Base-by-base conservation (phyloP, 176 grass and related monocot species). In the Elymus sibiricus region DNA sequence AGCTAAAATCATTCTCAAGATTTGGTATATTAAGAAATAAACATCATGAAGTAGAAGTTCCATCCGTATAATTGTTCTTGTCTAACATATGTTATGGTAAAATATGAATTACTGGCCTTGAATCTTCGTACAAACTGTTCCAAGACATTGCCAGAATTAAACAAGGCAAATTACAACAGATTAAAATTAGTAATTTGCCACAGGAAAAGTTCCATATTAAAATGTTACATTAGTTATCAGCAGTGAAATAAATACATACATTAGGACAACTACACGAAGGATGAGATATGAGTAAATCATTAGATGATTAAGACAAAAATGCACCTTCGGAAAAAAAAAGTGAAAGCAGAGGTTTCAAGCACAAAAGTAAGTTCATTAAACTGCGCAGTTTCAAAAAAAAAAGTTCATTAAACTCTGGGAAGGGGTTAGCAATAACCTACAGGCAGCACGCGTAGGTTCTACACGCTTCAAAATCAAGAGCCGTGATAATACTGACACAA, bases 351-450 rank as follows among this genome's bases (percentile, higher is more conserved):
- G 25, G 49, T 37, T 32, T 78, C 4, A 86, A 39, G 38, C 29
- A 74, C 12, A 71, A 70, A 24, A 79, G 65, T 49, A 47, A 28
- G 27, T 70, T 60, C 24, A 78, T 64, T 86, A 84, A 69, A 42
- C 2, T 34, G 29, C 29, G 2, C 29, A 29, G 39, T 37, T 32
- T 78, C 4, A 86, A 39, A 71, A 70, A 24, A 79, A 51, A 39
- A 47, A 28, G 27, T 70, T 60, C 24, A 78, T 64, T 86, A 84
- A 69, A 42, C 2, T 40, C 80, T 51, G 65, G n/a, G 22, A 64
- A 74, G 26, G 43, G 29, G 28, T 75, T 70, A 79, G n/a, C 13
- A 81, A 77, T 77, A 77, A 91, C 89, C 86, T 88, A 91, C 21
- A 77, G 56, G 53, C 19, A 64, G 82, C 21, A 83, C 74, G n/a